Base-by-base conservation (phyloP, 768 basidiomycete species). In the Russula sp. region DNA sequence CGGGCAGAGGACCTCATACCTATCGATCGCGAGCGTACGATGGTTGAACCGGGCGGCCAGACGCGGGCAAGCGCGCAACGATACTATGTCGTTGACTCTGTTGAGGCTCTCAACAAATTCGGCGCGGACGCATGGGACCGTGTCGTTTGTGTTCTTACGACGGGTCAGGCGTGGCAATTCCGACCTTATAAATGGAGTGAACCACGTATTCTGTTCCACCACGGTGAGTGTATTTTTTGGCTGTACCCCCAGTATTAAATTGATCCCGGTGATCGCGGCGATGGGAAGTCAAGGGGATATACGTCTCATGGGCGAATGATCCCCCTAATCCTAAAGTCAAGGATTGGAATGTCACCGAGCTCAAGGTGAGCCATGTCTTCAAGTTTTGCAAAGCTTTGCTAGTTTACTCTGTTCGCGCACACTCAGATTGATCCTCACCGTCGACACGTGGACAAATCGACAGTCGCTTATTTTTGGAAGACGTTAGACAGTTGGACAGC, bases 81-180 rank as follows among this genome's bases (percentile, higher is more conserved):
- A 45, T 98, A 95, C 71, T 89, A 89, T 68, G 85, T 97, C 8
- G 89, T 99, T 39, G 95, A 99, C 73, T 87, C 88, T 22, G 89
- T 91, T 0, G 96, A 99, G 69, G 94, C 96, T 1, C 77, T 99
- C 27, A 82, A 84, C 39, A 98, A 98, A 75, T 94, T 99, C 67
- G 90, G 89, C 5, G 79, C 88, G 4, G 95, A 97, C 64, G 89
- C 93, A 2, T 98, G 96, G 95, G 94, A 98, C 60, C 84, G 96
- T 42, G 97, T 99, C 5, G 88, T 97, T 4, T 97, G 95, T 68
- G 96, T 99, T 16, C 88, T 97, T 85, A 98, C 97, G 9, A 99
- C 97, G 0, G 97, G 97, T 1, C 96, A 98, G 69, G 88, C 90
- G 37, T 98, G 97, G 97, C 97, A 99, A 73, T 99, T 99, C 76